A percentile compares a stretch with the other conserved stretches of the same genome.
These are phyloP conservation scores for Pseudozyma hubeiensis DNA, from an alignment of 1,284 basidiomycete species.

Conservation along the genomic window DNA sequence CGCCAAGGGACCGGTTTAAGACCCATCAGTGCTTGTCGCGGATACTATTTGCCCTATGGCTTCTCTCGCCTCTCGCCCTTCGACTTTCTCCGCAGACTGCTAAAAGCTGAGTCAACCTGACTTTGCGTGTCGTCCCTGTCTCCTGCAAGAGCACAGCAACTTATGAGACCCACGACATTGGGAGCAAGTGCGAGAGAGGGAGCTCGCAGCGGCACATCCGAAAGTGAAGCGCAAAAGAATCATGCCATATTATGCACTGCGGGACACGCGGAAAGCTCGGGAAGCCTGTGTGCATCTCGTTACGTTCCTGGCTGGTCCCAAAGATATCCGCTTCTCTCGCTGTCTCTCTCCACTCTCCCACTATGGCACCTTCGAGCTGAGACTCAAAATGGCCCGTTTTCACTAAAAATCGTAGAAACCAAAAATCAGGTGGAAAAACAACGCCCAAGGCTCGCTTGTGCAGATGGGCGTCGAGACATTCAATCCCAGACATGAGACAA, in stretches of 20 bases:
- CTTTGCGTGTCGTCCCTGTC: no score
- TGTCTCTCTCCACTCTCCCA: background rate
- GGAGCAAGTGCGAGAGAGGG: background rate
- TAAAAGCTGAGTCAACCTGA: no score
- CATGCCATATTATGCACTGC: conserved; percentile 11
- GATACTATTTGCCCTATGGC: background rate
- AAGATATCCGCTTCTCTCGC: no score
- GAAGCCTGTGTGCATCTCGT: background rate
- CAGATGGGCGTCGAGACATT: conserved; percentile 1
- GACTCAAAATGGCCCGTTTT: no score
- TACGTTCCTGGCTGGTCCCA: background rate
- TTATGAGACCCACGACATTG: no score
- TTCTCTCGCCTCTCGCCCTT: background rate
- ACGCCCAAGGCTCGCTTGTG: conserved; percentile 2
- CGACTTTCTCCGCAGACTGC: no score
- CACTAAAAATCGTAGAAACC: no score
- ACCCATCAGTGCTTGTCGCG: background rate
- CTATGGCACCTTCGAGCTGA: no score
- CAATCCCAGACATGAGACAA: background rate
- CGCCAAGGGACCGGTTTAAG: background rate
- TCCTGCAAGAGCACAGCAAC: no score
- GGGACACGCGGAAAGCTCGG: conserved; percentile 15
- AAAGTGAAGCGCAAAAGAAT: background rate
- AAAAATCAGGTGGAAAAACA: background rate
- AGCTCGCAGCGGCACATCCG: no score